These are phyloP conservation scores for Capronia americana DNA, from an alignment of 2,329 filamentous ascomycete species.

Conservation along the genomic window DNA sequence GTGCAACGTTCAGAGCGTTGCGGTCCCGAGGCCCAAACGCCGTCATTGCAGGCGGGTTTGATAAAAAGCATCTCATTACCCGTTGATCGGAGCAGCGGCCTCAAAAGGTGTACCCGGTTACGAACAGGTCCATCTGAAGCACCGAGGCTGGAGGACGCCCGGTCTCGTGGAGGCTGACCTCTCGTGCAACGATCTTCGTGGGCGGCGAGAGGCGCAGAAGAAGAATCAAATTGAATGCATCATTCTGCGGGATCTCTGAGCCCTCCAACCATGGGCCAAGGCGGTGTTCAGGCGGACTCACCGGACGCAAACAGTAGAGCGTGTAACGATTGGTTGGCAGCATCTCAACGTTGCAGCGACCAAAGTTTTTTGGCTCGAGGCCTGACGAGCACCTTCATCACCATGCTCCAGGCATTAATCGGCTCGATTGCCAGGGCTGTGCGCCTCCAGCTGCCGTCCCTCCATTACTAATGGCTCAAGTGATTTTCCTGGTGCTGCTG, in stretches of 20 bases:
- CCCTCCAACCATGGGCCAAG: conserved; percentile 21
- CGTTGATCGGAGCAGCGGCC: background rate
- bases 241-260: background rate
- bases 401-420: background rate
- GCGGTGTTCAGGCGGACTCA: conserved; percentile 29
- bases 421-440: conserved; percentile 3
- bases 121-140: background rate
- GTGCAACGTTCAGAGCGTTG: background rate
- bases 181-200: conserved; percentile 14
- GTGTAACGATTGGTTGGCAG: conserved; percentile 4
- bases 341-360: conserved; percentile 4
- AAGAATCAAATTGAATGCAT: background rate
- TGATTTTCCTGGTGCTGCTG: background rate
- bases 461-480: conserved; percentile 15
- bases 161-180: background rate
- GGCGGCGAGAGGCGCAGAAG: conserved; percentile 23
- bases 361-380: conserved; percentile 6
- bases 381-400: conserved; percentile 11
- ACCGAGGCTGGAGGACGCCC: conserved; percentile 2
- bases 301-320: conserved; percentile 6
- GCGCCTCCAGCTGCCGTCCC: conserved; percentile 2
- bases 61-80: background rate
- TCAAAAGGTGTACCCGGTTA: background rate
- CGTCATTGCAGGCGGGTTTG: background rate
- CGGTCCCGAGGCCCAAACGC: background rate